Evolutionary conservation across 345 rosid genomes (phyloP).

Genomic region (Isatis tinctoria): DNA sequence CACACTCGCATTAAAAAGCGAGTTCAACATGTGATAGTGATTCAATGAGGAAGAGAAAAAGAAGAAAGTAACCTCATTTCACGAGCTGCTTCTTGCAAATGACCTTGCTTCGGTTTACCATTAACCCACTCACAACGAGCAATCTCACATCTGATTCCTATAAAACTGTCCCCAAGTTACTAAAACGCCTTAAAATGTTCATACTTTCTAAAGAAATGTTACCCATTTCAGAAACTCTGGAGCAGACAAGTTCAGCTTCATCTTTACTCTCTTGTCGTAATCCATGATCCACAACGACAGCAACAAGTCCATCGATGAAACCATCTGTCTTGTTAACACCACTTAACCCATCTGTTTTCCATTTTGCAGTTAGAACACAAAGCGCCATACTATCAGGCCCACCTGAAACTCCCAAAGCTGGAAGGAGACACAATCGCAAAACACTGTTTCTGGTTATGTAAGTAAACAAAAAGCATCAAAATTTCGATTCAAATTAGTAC

Average conservation of each 20-base stretch:
- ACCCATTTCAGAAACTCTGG: constrained; percentile 81
- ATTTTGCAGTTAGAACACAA: constrained; percentile 69
- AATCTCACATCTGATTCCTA: constrained; percentile 93
- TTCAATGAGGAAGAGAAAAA: not conserved
- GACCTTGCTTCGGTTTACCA: constrained; percentile 84
- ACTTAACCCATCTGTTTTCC: constrained; percentile 55
- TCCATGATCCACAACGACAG: constrained; percentile 83
- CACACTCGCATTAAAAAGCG: not conserved
- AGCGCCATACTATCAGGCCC: constrained; percentile 98
- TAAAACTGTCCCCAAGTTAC: constrained; percentile 15
- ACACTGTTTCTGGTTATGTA: not conserved
- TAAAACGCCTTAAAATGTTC: not conserved
- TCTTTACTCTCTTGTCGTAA: constrained; percentile 69
- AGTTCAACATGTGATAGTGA: not conserved
- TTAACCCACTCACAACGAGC: constrained; percentile 66
- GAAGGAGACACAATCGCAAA: not conserved
- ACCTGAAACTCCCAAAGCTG: constrained; percentile 92
- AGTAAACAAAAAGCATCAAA: not conserved
- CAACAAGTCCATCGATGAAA: constrained; percentile 75
- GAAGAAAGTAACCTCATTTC: constrained; percentile 54
- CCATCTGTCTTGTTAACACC: constrained; percentile 33
- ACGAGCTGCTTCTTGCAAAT: constrained; percentile 88
- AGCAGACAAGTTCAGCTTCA: constrained; percentile 60
- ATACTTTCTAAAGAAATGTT: constrained; percentile 9
- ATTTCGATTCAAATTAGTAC: constrained; percentile 10